Conservation (phyloP, 2,329 filamentous ascomycete genomes). For the Xylaria sp. region DNA sequence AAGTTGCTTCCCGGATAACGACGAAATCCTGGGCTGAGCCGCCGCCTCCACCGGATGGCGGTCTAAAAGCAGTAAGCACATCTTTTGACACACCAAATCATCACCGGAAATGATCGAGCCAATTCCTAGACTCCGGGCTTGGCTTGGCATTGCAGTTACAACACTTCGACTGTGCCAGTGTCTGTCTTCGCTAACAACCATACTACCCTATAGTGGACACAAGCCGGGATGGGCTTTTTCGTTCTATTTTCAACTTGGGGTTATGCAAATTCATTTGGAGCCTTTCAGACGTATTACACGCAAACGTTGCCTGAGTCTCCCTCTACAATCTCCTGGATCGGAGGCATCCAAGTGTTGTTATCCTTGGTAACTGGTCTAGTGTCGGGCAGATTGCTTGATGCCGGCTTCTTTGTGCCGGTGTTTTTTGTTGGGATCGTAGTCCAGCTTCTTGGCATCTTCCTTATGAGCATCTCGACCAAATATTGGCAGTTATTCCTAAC, state of each 20-base stretch:
- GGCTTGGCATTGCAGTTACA: not conserved
- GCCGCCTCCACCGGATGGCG: slow-evolving; percentile 42
- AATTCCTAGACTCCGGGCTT: not conserved
- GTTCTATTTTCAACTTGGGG: slow-evolving; percentile 54
- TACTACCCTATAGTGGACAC: slow-evolving; percentile 40
- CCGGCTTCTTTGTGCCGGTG: slow-evolving; percentile 48
- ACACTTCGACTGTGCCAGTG: not conserved
- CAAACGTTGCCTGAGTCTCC: slow-evolving; percentile 41
- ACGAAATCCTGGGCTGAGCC: slow-evolving; percentile 40
- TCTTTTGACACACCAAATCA: not conserved
- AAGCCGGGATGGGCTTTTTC: slow-evolving; percentile 45
- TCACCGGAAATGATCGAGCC: not conserved
- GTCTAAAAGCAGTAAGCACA: slow-evolving; percentile 35
- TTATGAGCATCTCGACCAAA: slow-evolving; percentile 46
- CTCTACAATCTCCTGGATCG: slow-evolving; percentile 52
- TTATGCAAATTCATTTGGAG: slow-evolving; percentile 53
- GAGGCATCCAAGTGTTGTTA: slow-evolving; percentile 51
- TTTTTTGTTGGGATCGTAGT: slow-evolving; percentile 47
- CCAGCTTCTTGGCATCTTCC: slow-evolving; percentile 52
- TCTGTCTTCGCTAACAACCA: not conserved
- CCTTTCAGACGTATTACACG: slow-evolving; percentile 54
- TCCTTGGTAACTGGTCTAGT: slow-evolving; percentile 49
- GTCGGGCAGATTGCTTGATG: slow-evolving; percentile 52
- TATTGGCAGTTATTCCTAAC: slow-evolving; percentile 59
- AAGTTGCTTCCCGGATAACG: slow-evolving; percentile 39